A percentile compares a stretch with the other conserved stretches of the same genome.
Evolutionary conservation across 1,139 yeast genomes (phyloP).

Genomic region (Diutina neorugosa): DNA sequence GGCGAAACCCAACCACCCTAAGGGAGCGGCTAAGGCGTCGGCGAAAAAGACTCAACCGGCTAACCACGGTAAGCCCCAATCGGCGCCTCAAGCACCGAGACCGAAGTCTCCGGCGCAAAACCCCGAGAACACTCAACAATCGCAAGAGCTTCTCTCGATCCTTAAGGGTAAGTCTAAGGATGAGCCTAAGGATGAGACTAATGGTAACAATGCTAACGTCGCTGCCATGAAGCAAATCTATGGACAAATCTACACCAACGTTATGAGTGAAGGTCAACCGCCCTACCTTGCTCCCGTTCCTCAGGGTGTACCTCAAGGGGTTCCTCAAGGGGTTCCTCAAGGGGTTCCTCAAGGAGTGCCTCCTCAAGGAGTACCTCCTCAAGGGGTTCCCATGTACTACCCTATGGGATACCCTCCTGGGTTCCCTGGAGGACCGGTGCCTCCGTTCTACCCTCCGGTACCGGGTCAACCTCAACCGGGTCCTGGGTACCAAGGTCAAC

Average conservation of each 20-base stretch:
- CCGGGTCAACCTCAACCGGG: constrained; percentile 5
- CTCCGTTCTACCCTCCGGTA: constrained; percentile 17
- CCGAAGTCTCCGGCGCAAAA: too few species aligned
- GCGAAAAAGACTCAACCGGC: constrained; percentile 10
- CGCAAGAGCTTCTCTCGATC: not conserved
- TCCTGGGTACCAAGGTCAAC: not conserved
- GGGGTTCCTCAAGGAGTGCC: constrained; percentile 13
- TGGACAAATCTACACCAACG: constrained; percentile 34
- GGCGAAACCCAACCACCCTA: constrained; percentile 1
- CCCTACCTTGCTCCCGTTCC: not conserved
- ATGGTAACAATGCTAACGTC: constrained; percentile 12
- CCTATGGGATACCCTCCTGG: constrained; percentile 9
- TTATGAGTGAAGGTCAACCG: constrained; percentile 20
- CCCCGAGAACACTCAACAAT: not conserved
- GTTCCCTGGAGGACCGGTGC: constrained; percentile 19
- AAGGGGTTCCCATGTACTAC: constrained; percentile 7
- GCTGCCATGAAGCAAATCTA: constrained; percentile 36
- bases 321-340: constrained; percentile 5
- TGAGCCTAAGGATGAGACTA: constrained; percentile 5
- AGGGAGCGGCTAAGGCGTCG: constrained; percentile 8
- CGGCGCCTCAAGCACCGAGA: too few species aligned
- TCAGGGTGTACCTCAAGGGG: constrained; percentile 6
- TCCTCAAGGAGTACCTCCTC: constrained; percentile 5
- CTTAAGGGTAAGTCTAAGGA: constrained; percentile 4
- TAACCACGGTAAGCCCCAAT: constrained; percentile 8